A percentile compares a stretch with the other conserved stretches of the same genome.
These are phyloP conservation scores for Hordeum marinum DNA, from an alignment of 176 grass and related monocot species.

Conservation along the genomic window DNA sequence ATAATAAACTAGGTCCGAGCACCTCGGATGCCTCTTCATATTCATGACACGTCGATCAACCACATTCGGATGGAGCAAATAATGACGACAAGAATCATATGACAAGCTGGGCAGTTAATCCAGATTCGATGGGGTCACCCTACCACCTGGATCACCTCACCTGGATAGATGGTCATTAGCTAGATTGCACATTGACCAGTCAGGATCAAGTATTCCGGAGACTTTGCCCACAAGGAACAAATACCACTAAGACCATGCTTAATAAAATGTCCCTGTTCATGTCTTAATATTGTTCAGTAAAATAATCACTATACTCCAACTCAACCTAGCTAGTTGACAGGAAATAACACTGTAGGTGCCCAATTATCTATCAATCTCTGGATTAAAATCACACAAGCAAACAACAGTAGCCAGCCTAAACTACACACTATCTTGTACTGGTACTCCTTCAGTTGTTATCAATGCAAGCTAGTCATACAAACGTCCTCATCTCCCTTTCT, in stretches of 20 bases:
- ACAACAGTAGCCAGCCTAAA: conserved; percentile 3
- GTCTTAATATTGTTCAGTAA: neutral
- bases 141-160: conserved; percentile 15
- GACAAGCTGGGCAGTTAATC: neutral
- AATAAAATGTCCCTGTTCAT: neutral
- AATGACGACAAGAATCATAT: conserved; percentile 5
- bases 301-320: neutral
- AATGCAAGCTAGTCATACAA: neutral
- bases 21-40: conserved; percentile 22
- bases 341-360: neutral
- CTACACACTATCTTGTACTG: neutral
- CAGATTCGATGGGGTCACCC: conserved; percentile 14
- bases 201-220: conserved; percentile 18
- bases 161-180: conserved; percentile 6
- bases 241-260: neutral
- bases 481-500: neutral
- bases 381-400: conserved; percentile 7
- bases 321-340: neutral
- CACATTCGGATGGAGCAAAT: neutral
- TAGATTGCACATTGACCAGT: conserved; percentile 8
- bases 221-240: conserved; percentile 7
- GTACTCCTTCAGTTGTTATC: neutral
- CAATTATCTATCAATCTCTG: neutral
- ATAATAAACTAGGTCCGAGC: neutral
- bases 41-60: conserved; percentile 3